Base-by-base conservation (phyloP, 2,329 filamentous ascomycete species). In the Nemania serpens region DNA sequence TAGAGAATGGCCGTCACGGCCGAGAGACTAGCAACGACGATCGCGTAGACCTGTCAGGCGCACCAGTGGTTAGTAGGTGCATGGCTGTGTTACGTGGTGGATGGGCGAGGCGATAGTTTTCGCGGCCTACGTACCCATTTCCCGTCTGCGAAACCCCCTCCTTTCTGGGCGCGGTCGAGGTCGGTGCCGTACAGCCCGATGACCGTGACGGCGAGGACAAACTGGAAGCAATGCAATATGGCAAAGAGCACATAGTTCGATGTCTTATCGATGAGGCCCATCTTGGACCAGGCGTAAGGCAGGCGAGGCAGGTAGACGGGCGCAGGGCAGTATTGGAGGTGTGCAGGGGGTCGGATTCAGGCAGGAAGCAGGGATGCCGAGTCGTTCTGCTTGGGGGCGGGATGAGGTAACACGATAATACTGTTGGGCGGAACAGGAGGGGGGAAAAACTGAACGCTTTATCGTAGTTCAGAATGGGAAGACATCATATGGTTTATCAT, bases 151-250 rank as follows among this genome's bases (percentile, higher is more conserved):
- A 84, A 82, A 42, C 78, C 78, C 55, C 80, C 72, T 4, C 79
- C 73, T 17, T 84, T 76, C 39, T 78, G 73, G 1, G 86, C 84
- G 20, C 76, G 75, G 62, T 85, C 76, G 5, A 95, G 77, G 71
- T 94, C 90, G 22, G 82, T 76, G 37, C 87, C 90, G 67, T 95
- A 97, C 18, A 97, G 84, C 1, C 90, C 93, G 66, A 89, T 88
- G 56, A 95, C 89, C 1, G 89, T 84, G 59, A 96, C 77, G 13
- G 87, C 91, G 66, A 96, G 82, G 59, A 90, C 82, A 71, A 97
- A 88, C 71, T 94, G 91, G 62, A 88, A 76, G 74, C 93, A 81
- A 73, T 93, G 90, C n/a, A 93, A 77, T 65, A 82, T 66, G 22
- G 82, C 77, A 71, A 89, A 89, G 66, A 81, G 70, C 68, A 88